phyloP scores from a whole-genome alignment of 345 rosid genomes.

The Kernera saxatilis region DNA sequence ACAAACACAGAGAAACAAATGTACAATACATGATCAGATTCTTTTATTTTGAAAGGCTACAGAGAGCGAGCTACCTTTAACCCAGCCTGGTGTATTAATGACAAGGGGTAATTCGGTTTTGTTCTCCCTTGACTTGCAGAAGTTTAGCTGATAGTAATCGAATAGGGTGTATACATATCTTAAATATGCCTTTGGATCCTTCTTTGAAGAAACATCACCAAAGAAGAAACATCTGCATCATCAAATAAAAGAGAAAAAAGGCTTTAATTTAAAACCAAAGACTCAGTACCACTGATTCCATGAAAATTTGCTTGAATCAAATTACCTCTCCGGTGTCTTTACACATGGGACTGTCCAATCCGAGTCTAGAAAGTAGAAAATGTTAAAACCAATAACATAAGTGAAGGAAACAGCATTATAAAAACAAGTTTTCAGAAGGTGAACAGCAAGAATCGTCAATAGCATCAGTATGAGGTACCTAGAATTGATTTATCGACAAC shows the following conservation, averaged over 20 bases:
- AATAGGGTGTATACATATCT: slow-evolving; percentile 49
- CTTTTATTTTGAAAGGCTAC: background rate
- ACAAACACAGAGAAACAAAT: slow-evolving; percentile 2
- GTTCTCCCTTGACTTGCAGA: slow-evolving; percentile 37
- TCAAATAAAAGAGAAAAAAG: background rate
- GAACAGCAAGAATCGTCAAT: background rate
- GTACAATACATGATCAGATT: background rate
- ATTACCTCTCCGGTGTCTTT: slow-evolving; percentile 90
- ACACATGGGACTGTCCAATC: slow-evolving; percentile 82
- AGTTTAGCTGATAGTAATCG: slow-evolving; percentile 55
- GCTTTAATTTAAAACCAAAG: background rate
- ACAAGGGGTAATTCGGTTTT: slow-evolving; percentile 61
- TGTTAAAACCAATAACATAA: background rate
- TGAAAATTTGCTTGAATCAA: background rate
- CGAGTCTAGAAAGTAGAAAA: slow-evolving; percentile 29
- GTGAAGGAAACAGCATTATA: background rate
- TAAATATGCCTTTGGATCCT: slow-evolving; percentile 72
- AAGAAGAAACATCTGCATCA: slow-evolving; percentile 66
- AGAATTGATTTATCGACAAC: slow-evolving; percentile 53
- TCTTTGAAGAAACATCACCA: slow-evolving; percentile 86
- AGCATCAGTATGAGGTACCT: slow-evolving; percentile 39
- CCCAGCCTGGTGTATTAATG: slow-evolving; percentile 96
- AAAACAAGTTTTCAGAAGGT: background rate
- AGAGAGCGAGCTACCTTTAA: slow-evolving; percentile 53
- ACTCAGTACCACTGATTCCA: background rate